Percentiles rank a stretch among this genome's conserved stretches.
These are phyloP conservation scores for Fusarium poae DNA, from an alignment of 2,329 filamentous ascomycete species.

Conservation along the genomic window DNA sequence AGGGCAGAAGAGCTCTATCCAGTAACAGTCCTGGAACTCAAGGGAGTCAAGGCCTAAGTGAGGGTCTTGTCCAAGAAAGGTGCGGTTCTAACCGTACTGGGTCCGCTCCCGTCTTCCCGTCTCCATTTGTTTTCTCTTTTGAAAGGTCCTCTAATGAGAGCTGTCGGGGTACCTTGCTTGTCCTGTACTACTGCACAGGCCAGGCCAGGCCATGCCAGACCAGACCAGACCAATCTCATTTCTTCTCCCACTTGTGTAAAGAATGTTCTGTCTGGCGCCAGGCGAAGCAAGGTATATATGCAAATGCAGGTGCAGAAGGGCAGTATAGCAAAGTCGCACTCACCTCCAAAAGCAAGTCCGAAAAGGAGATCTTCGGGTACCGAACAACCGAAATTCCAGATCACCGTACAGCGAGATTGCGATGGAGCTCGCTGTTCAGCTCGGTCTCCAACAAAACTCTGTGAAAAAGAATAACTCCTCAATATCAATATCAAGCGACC, in stretches of 20 bases:
- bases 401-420: slow-evolving; percentile 41
- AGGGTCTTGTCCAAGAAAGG: slow-evolving; percentile 31
- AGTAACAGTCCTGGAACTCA: slow-evolving; percentile 37
- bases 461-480: background rate
- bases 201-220: background rate
- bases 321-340: slow-evolving; percentile 28
- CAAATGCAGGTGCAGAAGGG: slow-evolving; percentile 2
- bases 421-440: slow-evolving; percentile 37
- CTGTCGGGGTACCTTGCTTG: slow-evolving; percentile 24
- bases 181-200: slow-evolving; percentile 10
- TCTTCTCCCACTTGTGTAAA: slow-evolving; percentile 2
- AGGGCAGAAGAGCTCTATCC: slow-evolving; percentile 36
- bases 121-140: slow-evolving; percentile 45
- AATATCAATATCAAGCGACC: slow-evolving; percentile 11
- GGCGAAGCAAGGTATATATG: slow-evolving; percentile 1
- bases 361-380: slow-evolving; percentile 24
- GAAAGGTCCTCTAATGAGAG: slow-evolving; percentile 19
- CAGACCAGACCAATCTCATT: background rate
- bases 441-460: slow-evolving; percentile 27
- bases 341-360: slow-evolving; percentile 30
- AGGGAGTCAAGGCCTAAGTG: slow-evolving; percentile 35
- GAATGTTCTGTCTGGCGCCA: slow-evolving; percentile 1
- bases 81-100: slow-evolving; percentile 49
- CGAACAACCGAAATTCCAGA: slow-evolving; percentile 28
- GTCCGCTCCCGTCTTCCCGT: slow-evolving; percentile 49